These are phyloP conservation scores for Trametes gibbosa DNA, from an alignment of 768 basidiomycete species.

Conservation along the genomic window DNA sequence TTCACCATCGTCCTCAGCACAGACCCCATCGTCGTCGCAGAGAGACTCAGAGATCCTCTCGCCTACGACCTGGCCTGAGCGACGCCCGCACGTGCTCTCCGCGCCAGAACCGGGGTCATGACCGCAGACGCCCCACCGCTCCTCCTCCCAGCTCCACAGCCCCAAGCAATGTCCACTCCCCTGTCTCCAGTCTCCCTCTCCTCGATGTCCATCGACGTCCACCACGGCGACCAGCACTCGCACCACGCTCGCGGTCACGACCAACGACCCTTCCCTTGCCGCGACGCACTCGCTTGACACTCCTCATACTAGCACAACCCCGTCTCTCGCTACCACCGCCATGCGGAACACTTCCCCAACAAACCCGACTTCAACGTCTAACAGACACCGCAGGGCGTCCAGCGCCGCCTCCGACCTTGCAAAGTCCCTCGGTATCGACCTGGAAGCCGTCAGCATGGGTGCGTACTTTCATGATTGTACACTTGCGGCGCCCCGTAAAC, in stretches of 20 bases:
- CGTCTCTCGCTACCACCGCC: background rate
- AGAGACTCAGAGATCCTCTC: too few relatives aligned
- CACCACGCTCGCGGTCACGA: conserved; percentile 7
- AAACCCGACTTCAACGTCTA: background rate
- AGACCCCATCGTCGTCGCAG: background rate
- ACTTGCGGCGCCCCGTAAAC: too few relatives aligned
- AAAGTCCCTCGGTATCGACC: conserved; percentile 24
- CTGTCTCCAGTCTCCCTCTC: too few relatives aligned
- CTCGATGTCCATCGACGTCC: background rate
- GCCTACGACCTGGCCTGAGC: background rate
- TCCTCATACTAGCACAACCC: conserved; percentile 20
- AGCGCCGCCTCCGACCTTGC: conserved; percentile 20
- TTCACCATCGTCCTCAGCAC: background rate
- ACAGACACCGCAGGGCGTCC: conserved; percentile 9
- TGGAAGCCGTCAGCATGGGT: conserved; percentile 26
- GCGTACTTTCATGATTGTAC: background rate
- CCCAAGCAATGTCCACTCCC: background rate
- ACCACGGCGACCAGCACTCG: background rate
- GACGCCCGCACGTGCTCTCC: background rate
- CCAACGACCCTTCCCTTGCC: conserved; percentile 49
- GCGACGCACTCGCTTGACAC: conserved; percentile 64
- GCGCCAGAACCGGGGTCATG: conserved; percentile 13
- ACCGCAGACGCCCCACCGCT: background rate
- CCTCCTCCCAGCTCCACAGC: conserved; percentile 1
- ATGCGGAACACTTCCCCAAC: background rate